Evolutionary conservation across 2,329 filamentous ascomycete species (phyloP).

Genomic region (Arthroderma sp.): DNA sequence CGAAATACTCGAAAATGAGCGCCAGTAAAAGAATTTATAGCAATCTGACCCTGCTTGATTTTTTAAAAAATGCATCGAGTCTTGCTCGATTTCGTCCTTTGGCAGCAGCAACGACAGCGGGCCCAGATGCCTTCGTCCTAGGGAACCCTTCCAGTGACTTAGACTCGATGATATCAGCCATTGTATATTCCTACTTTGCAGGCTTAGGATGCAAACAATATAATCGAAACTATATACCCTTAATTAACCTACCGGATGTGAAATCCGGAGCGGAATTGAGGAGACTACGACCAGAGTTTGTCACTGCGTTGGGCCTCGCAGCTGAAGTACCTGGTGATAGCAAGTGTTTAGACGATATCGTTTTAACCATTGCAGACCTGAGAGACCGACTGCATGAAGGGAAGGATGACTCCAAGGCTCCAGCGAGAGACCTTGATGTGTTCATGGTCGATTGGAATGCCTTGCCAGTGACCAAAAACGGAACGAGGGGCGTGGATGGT

Average conservation of each 20-base stretch:
- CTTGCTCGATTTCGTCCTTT: slow-evolving; percentile 17
- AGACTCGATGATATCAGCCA: slow-evolving; percentile 49
- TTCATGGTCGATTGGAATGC: slow-evolving; percentile 35
- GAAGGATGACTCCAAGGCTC: neutral
- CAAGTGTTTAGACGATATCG: slow-evolving; percentile 19
- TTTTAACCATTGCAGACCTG: slow-evolving; percentile 31
- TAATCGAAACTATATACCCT: slow-evolving; percentile 38
- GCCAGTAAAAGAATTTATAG: neutral
- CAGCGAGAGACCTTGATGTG: slow-evolving; percentile 12
- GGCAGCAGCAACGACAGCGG: slow-evolving; percentile 10
- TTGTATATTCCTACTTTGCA: slow-evolving; percentile 48
- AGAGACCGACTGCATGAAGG: slow-evolving; percentile 11
- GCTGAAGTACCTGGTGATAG: slow-evolving; percentile 19
- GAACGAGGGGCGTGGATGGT: slow-evolving; percentile 35
- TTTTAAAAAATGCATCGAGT: slow-evolving; percentile 23
- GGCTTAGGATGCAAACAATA: slow-evolving; percentile 20
- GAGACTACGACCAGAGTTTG: slow-evolving; percentile 45
- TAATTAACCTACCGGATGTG: slow-evolving; percentile 44
- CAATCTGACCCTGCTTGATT: slow-evolving; percentile 20
- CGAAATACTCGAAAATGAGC: too few relatives aligned
- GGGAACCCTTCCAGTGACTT: slow-evolving; percentile 41
- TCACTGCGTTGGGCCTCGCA: slow-evolving; percentile 41
- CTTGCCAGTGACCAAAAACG: slow-evolving; percentile 16
- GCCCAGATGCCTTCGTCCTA: slow-evolving; percentile 26
- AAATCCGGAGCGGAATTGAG: slow-evolving; percentile 35